Conservation (phyloP, 2,329 filamentous ascomycete species). For the Diplodia intermedia region DNA sequence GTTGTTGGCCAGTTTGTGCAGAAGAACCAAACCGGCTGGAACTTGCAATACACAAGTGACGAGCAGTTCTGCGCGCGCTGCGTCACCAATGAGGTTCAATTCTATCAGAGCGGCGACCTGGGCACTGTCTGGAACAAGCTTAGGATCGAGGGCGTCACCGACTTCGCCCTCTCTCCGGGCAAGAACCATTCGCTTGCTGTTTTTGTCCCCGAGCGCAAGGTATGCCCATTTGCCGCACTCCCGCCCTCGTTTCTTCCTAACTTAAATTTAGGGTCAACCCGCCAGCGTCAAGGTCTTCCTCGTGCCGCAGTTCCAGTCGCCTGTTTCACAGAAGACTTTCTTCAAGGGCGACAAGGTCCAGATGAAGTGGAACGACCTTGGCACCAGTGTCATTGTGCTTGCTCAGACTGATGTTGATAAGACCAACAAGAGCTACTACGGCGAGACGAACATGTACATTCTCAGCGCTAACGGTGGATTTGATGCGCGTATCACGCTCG, state of each 20-base stretch:
- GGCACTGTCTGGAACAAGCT: slow-evolving; percentile 93
- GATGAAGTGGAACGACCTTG: slow-evolving; percentile 94
- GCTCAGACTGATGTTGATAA: slow-evolving; percentile 98
- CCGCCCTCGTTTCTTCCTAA: slow-evolving; percentile 34
- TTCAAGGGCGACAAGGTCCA: slow-evolving; percentile 99
- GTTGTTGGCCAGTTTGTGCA: slow-evolving; percentile 91
- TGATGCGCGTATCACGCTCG: slow-evolving; percentile 85
- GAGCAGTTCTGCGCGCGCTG: slow-evolving; percentile 91
- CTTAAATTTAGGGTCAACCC: slow-evolving; percentile 74
- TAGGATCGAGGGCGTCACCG: slow-evolving; percentile 84
- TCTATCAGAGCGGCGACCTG: slow-evolving; percentile 89
- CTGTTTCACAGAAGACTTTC: slow-evolving; percentile 97
- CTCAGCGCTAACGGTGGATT: slow-evolving; percentile 90
- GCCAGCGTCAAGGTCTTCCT: slow-evolving; percentile 94
- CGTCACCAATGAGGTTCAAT: slow-evolving; percentile 97
- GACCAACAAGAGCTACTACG: slow-evolving; percentile 98
- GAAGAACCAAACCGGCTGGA: slow-evolving; percentile 95
- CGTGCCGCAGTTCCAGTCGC: slow-evolving; percentile 80
- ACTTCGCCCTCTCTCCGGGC: slow-evolving; percentile 89
- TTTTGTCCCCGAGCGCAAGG: slow-evolving; percentile 95
- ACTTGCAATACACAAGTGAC: slow-evolving; percentile 93
- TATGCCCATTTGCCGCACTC: slow-evolving; percentile 50
- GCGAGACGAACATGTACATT: slow-evolving; percentile 95
- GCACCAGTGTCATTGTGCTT: slow-evolving; percentile 89
- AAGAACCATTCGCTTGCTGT: slow-evolving; percentile 91